A percentile compares a stretch with the other conserved stretches of the same genome.
These are phyloP conservation scores for Malus hybrid DNA, from an alignment of 331 rosid genomes.

Conservation along the genomic window DNA sequence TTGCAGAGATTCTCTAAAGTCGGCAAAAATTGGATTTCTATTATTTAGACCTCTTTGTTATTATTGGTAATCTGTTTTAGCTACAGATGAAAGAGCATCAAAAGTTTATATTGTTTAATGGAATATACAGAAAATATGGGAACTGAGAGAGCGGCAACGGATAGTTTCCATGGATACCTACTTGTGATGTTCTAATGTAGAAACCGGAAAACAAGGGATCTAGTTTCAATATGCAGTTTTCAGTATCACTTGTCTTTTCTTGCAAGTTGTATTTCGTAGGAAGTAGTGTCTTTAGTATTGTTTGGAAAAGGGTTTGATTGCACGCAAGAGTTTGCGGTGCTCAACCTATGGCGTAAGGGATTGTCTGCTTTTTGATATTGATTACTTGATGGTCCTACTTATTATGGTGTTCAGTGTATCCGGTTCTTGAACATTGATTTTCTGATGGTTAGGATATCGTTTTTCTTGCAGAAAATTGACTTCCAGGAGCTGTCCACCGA, in stretches of 20 bases:
- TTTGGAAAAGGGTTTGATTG: background rate
- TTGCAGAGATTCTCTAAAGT: background rate
- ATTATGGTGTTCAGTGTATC: background rate
- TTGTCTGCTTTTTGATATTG: background rate
- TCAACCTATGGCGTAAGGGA: background rate
- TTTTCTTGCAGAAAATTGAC: slow-evolving; percentile 31
- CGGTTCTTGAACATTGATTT: background rate
- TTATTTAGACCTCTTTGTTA: background rate
- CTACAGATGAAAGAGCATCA: background rate
- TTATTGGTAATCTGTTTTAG: background rate
- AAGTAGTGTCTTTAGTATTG: background rate
- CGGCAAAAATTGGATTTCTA: background rate
- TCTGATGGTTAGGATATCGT: slow-evolving; percentile 1
- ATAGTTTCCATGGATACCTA: background rate
- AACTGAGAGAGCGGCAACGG: background rate
- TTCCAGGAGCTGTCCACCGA: slow-evolving; percentile 61
- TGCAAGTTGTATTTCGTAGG: background rate
- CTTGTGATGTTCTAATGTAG: background rate
- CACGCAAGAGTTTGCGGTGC: background rate
- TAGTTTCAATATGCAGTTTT: background rate
- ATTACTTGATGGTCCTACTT: background rate
- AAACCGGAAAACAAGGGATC: background rate
- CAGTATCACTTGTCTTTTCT: background rate
- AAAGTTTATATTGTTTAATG: background rate
- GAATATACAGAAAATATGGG: background rate